phyloP scores from a whole-genome alignment of 1,284 basidiomycete species.

The Stereum hirsutum region DNA sequence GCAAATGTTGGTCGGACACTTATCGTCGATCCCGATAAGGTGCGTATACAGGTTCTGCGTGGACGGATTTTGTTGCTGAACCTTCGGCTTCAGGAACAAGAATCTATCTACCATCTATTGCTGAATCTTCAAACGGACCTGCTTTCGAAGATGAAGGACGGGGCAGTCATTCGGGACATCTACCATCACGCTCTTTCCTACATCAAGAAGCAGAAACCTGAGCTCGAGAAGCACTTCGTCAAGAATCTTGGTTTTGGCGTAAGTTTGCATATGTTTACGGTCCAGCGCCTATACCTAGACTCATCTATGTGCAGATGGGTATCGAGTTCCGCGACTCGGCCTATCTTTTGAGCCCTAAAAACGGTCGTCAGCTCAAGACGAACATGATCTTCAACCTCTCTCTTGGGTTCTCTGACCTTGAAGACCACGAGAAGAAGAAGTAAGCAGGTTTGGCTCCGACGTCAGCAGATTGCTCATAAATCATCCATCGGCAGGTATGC shows the following conservation, averaged over 20 bases:
- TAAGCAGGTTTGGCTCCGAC: slow-evolving; percentile 27
- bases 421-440: slow-evolving; percentile 72
- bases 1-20: slow-evolving; percentile 90
- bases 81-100: slow-evolving; percentile 62
- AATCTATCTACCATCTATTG: slow-evolving; percentile 76
- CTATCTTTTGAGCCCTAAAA: slow-evolving; percentile 81
- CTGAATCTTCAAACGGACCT: slow-evolving; percentile 76
- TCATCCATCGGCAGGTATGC: slow-evolving; percentile 54
- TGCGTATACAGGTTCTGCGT: slow-evolving; percentile 23
- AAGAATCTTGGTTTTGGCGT: slow-evolving; percentile 92
- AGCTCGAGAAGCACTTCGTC: slow-evolving; percentile 76
- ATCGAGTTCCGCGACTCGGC: slow-evolving; percentile 91
- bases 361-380: slow-evolving; percentile 57
- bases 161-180: slow-evolving; percentile 68
- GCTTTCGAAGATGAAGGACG: slow-evolving; percentile 74
- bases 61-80: slow-evolving; percentile 2
- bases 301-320: slow-evolving; percentile 53
- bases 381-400: slow-evolving; percentile 85
- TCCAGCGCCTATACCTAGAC: background rate
- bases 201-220: slow-evolving; percentile 71
- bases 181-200: slow-evolving; percentile 74
- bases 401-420: slow-evolving; percentile 79
- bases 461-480: background rate
- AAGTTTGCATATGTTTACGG: too few species aligned
- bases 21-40: slow-evolving; percentile 89